These are phyloP conservation scores for Euphrasia arctica DNA, from an alignment of 305 asterid species.

Conservation along the genomic window DNA sequence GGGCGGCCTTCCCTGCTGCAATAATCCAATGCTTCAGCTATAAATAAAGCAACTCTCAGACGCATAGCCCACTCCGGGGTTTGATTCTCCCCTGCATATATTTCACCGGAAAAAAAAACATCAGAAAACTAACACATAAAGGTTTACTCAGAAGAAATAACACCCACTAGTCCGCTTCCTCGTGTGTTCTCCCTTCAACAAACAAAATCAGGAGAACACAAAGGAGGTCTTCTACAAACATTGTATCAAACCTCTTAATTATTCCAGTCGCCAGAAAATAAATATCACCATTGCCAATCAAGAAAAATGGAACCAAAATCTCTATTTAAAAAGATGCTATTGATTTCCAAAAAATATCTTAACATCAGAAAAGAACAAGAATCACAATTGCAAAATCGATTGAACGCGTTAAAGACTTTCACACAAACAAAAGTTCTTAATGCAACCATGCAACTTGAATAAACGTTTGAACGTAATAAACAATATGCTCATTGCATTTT, in stretches of 20 bases:
- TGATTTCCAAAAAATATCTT: too few species aligned
- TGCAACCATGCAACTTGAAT: neutral
- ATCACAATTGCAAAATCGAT: neutral
- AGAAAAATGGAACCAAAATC: too few species aligned
- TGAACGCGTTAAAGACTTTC: constrained; percentile 5
- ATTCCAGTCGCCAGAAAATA: neutral
- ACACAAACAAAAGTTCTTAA: neutral
- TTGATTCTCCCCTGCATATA: constrained; percentile 82
- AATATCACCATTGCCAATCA: too few species aligned
- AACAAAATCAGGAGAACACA: constrained; percentile 7
- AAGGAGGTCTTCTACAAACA: constrained; percentile 1
- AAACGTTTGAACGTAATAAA: too few species aligned
- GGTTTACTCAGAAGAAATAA: too few species aligned
- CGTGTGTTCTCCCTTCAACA: too few species aligned
- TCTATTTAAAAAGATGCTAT: too few species aligned
- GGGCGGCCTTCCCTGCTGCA: constrained; percentile 92
- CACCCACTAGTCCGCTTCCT: too few species aligned
- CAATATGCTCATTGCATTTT: too few species aligned
- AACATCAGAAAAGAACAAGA: neutral
- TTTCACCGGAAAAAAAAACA: constrained; percentile 10
- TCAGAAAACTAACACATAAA: constrained; percentile 10
- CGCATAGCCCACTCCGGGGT: constrained; percentile 99
- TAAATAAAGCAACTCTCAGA: constrained; percentile 81
- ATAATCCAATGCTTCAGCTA: constrained; percentile 93
- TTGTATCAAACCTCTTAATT: constrained; percentile 1